phyloP scores from a whole-genome alignment of 768 basidiomycete species.

The Kwoniella shandongensis region DNA sequence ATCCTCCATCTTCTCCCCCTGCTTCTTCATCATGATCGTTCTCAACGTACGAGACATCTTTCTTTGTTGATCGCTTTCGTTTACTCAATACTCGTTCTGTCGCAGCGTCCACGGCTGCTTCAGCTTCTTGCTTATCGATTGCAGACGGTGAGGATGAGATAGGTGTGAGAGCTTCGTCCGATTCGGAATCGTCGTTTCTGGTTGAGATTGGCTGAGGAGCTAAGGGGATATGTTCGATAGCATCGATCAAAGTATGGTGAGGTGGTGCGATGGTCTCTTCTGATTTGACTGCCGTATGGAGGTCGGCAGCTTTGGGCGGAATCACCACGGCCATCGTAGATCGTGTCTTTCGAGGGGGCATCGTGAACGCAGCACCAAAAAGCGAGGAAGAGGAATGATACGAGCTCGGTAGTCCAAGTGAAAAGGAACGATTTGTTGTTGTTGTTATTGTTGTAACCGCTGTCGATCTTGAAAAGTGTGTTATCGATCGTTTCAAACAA shows the following conservation, averaged over 20 bases:
- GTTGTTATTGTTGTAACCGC: too few relatives aligned
- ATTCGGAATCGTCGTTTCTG: conserved; percentile 1
- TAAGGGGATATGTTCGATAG: conserved; percentile 33
- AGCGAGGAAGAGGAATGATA: too few relatives aligned
- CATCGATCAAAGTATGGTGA: conserved; percentile 29
- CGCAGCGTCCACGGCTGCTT: conserved; percentile 6
- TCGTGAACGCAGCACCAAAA: neutral
- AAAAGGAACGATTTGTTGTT: too few relatives aligned
- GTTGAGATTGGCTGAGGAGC: neutral
- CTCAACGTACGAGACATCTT: conserved; percentile 14
- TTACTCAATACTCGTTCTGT: conserved; percentile 9
- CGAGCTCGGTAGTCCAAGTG: too few relatives aligned
- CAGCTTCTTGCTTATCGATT: conserved; percentile 4
- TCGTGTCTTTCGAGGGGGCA: conserved; percentile 6
- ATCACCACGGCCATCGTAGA: neutral
- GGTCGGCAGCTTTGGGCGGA: neutral
- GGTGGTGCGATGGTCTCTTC: neutral
- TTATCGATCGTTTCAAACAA: too few relatives aligned
- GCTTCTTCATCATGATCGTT: conserved; percentile 17
- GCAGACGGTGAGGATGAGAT: conserved; percentile 9
- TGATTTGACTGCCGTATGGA: neutral
- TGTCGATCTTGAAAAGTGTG: too few relatives aligned
- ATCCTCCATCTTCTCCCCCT: neutral
- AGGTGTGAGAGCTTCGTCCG: conserved; percentile 31
- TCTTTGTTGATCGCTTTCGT: conserved; percentile 21